Evolutionary conservation across 2,329 filamentous ascomycete species (phyloP).

Genomic region (Fusarium staphyleae): DNA sequence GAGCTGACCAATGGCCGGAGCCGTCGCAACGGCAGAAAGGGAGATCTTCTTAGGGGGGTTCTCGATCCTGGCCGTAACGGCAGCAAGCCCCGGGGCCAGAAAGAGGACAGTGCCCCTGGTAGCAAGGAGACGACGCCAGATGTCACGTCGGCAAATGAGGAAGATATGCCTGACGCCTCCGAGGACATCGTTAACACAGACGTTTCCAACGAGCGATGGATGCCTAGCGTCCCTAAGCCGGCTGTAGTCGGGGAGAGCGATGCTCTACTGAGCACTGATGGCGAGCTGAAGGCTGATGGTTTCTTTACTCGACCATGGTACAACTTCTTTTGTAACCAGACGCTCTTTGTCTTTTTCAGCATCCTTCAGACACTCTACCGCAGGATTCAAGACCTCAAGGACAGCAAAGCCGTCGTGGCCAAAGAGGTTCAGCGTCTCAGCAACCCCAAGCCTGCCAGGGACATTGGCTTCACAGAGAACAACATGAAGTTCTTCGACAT

Average conservation of each 20-base stretch:
- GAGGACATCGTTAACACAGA: conserved; percentile 68
- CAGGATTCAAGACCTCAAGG: conserved; percentile 83
- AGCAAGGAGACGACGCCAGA: conserved; percentile 93
- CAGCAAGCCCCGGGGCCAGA: conserved; percentile 72
- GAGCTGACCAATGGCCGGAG: conserved; percentile 73
- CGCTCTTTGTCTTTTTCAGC: conserved; percentile 93
- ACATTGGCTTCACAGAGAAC: conserved; percentile 84
- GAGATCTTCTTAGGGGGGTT: conserved; percentile 83
- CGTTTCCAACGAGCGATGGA: conserved; percentile 68
- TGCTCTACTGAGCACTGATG: conserved; percentile 63
- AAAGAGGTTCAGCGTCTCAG: conserved; percentile 77
- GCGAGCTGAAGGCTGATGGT: conserved; percentile 76
- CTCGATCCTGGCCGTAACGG: conserved; percentile 79
- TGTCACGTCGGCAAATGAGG: conserved; percentile 76
- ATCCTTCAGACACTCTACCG: conserved; percentile 92
- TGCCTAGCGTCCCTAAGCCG: conserved; percentile 66
- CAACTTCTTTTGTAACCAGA: conserved; percentile 90
- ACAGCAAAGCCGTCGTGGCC: conserved; percentile 74
- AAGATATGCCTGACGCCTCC: conserved; percentile 71
- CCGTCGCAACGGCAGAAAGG: conserved; percentile 77
- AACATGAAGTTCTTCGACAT: conserved; percentile 78
- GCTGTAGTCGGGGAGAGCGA: conserved; percentile 61
- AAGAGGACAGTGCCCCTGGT: conserved; percentile 79
- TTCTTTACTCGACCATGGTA: conserved; percentile 82
- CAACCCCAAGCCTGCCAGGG: conserved; percentile 79